Base-by-base conservation (phyloP, 1,284 basidiomycete genomes). In the Pterulicium gracile region DNA sequence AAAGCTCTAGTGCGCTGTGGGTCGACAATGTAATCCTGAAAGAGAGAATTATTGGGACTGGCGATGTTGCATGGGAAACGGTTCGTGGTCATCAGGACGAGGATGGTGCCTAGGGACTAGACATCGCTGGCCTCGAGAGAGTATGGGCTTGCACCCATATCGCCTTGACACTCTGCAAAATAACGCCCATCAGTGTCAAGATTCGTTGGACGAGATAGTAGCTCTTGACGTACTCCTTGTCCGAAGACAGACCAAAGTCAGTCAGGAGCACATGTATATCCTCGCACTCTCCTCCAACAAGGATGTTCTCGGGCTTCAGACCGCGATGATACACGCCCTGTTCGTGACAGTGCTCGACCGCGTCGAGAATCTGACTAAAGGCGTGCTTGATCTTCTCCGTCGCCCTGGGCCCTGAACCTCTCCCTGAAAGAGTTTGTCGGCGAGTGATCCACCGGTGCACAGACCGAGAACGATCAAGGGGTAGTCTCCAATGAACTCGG, bases 231-330 rank as follows among this genome's bases (percentile, higher is more conserved):
- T 7, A 10, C 27, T 32, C 27, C 10, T 32, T n/a, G 27, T 7
- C 7, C 1, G 82, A 85, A 1, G 82, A 79, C 4, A 84, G 64
- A 1, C 82, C 82, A 56, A 85, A 86, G 60, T 87, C 83, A 27
- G 79, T 75, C 35, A 85, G 62, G 24, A 70, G 67, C 23, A 84
- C 68, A 45, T 62, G 66, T 44, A 63, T 58, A 14, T 81, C 78
- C 19, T 46, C 53, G 18, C 56, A 32, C 27, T n/a, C n/a, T 7
- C 27, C 52, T 24, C n/a, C 65, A 54, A 75, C 80, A 20, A 86
- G 60, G 46, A 86, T 78, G 58, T 86, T 85, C 55, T 83, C 82
- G 0, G 81, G 82, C 58, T 85, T 85, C 50, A 86, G 67, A 53
- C 85, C 82, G 21, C 82, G 75, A 60, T 86, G 83, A 56, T 70